Percentiles rank a stretch among this genome's conserved stretches.
These are phyloP conservation scores for Naganishia kalamii DNA, from an alignment of 768 basidiomycete species.

Conservation along the genomic window DNA sequence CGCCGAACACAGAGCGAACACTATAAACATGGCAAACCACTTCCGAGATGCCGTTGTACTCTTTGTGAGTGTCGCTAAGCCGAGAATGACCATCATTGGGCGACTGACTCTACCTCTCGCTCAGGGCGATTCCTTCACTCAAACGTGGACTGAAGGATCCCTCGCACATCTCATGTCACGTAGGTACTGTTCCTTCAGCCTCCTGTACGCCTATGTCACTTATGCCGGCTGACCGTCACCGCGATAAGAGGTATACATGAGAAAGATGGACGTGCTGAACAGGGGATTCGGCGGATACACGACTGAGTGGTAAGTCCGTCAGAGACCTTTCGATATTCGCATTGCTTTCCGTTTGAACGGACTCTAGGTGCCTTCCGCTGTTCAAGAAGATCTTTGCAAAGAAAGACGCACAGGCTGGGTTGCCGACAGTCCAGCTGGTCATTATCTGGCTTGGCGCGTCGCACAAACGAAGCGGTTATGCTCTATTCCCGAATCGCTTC, in stretches of 20 bases:
- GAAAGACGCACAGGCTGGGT: constrained; percentile 50
- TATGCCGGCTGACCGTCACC: background rate
- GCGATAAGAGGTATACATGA: constrained; percentile 61
- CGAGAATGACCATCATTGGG: too few species aligned
- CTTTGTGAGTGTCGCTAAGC: constrained; percentile 35
- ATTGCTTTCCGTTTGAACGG: background rate
- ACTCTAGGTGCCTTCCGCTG: constrained; percentile 59
- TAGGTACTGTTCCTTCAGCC: too few species aligned
- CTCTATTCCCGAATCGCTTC: background rate
- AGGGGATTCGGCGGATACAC: constrained; percentile 73
- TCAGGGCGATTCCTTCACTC: constrained; percentile 44
- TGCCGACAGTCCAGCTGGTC: constrained; percentile 64
- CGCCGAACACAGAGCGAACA: too few species aligned
- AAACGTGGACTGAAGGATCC: constrained; percentile 48
- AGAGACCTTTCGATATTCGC: background rate
- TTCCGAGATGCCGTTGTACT: constrained; percentile 37
- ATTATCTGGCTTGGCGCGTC: constrained; percentile 72
- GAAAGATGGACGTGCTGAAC: constrained; percentile 80
- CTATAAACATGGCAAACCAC: background rate
- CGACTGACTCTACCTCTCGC: too few species aligned
- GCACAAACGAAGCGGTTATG: background rate
- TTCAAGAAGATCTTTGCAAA: constrained; percentile 66
- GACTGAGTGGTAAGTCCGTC: constrained; percentile 60
- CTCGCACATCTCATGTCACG: constrained; percentile 64
- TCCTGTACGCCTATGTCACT: background rate